These are phyloP conservation scores for Leavenworthia alabamica DNA, from an alignment of 345 rosid genomes.

Conservation along the genomic window DNA sequence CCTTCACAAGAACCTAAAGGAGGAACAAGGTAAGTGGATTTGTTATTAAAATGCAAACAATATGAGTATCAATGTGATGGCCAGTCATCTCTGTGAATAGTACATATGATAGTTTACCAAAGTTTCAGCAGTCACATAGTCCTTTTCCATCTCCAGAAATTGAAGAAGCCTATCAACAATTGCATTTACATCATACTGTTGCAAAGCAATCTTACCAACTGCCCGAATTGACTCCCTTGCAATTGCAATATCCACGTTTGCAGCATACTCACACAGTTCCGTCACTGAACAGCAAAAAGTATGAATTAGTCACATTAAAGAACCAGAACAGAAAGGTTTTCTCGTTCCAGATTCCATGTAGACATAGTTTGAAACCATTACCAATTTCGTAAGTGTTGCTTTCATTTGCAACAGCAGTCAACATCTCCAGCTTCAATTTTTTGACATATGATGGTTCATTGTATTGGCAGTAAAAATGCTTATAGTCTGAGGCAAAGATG, in stretches of 20 bases:
- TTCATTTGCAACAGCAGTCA: constrained; percentile 98
- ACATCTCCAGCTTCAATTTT: constrained; percentile 98
- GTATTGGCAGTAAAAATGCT: constrained; percentile 97
- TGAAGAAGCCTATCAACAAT: constrained; percentile 99
- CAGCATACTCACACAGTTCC: constrained; percentile 97
- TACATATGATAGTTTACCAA: constrained; percentile 44
- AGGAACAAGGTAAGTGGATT: constrained; percentile 1
- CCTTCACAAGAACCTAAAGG: constrained; percentile 88
- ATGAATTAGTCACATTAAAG: constrained; percentile 6
- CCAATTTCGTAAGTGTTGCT: constrained; percentile 98
- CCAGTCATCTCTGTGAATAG: neutral
- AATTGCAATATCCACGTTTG: constrained; percentile 88
- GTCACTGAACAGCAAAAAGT: constrained; percentile 55
- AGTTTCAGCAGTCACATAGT: constrained; percentile 96
- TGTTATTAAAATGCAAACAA: neutral
- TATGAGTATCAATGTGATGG: neutral
- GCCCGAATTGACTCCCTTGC: constrained; percentile 98
- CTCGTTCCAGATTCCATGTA: neutral
- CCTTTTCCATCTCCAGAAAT: constrained; percentile 99
- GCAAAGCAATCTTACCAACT: constrained; percentile 95
- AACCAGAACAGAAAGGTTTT: constrained; percentile 3
- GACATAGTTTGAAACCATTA: constrained; percentile 31
- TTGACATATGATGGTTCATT: constrained; percentile 94
- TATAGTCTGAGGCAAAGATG: constrained; percentile 83
- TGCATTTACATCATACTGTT: constrained; percentile 98